Evolutionary conservation across 2,329 filamentous ascomycete species (phyloP).

Genomic region (Ambrosiella cleistominuta): DNA sequence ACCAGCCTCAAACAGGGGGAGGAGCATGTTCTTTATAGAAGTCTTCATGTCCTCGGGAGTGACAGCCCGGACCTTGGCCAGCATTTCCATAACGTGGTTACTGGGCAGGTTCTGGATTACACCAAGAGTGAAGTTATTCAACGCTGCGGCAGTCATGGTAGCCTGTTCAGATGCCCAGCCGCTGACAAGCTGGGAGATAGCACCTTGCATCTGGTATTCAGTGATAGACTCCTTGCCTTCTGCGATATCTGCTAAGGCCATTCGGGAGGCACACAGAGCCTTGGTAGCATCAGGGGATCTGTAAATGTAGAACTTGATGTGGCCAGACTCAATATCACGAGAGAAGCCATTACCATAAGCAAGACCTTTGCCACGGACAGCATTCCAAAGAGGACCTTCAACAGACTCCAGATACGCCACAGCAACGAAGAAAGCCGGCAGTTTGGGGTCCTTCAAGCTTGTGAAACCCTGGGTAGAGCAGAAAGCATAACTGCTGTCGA

Average conservation of each 20-base stretch:
- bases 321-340: constrained; percentile 60
- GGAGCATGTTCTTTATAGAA: constrained; percentile 55
- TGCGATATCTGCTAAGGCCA: constrained; percentile 57
- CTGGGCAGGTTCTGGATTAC: constrained; percentile 60
- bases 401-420: constrained; percentile 81
- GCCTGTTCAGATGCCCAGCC: constrained; percentile 74
- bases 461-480: constrained; percentile 57
- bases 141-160: constrained; percentile 66
- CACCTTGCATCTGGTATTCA: constrained; percentile 67
- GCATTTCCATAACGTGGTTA: constrained; percentile 60
- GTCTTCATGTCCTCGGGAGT: constrained; percentile 57
- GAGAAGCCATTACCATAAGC: constrained; percentile 77
- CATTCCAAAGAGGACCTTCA: constrained; percentile 87
- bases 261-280: constrained; percentile 61
- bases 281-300: constrained; percentile 78
- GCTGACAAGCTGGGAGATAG: constrained; percentile 77
- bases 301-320: constrained; percentile 72
- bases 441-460: constrained; percentile 55
- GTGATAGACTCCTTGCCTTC: constrained; percentile 58
- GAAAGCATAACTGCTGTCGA: constrained; percentile 80
- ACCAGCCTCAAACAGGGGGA: constrained; percentile 64
- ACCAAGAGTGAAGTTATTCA: constrained; percentile 65
- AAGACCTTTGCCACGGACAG: constrained; percentile 79
- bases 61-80: constrained; percentile 62
- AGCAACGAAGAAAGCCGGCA: constrained; percentile 76